Evolutionary conservation across 192 early-diverging fungal species (phyloP), one percentile per base, ranked within the genome.

Genomic region (Mortierella alpina): DNA sequence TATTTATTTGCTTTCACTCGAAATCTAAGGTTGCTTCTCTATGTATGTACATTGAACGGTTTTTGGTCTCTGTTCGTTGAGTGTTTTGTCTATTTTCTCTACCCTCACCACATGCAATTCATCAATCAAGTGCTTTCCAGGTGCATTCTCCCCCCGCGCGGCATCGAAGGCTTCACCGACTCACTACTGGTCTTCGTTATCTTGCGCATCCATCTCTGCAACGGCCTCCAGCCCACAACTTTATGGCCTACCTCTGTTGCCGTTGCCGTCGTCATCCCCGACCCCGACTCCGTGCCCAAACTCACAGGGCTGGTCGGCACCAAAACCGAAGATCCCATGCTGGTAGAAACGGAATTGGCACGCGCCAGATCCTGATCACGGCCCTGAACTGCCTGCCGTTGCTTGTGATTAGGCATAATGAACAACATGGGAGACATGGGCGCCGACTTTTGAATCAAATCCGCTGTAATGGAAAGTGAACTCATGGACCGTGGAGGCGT

Each of bases 391-490:
- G 31, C 31, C 31, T 31, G 31, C 31, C 31, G 31, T 31, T 31
- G 31, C 31, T 31, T 31, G 31, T 31, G 31, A 1, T 31, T 31
- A 31, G 31, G 31, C 31, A 31, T 31, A 31, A 31, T 31, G 31
- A 31, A 31, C 31, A 3, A 31, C 31, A 31, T 7, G 0, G 74
- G 62, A 7, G 67, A 76, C 46, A 76, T 53, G 1, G 47, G 61
- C 2, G 74, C 74, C 6, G 74, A 69, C 53, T 69, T 76, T 48
- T 69, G 67, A 42, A 76, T 76, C 31, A 31, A 31, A 31, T 31
- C 31, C 31, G 31, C 31, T 3, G 31, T 31, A 3, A 31, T 31
- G 50, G n/a, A 54, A 54, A 54, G 9, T 10, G 7, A 54, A 20
- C 22, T 54, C 53, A 20, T 17, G 17, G 7, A 54, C 8, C 53